These are phyloP conservation scores for Fusarium sp. DNA, from an alignment of 2,329 filamentous ascomycete species.

Conservation along the genomic window DNA sequence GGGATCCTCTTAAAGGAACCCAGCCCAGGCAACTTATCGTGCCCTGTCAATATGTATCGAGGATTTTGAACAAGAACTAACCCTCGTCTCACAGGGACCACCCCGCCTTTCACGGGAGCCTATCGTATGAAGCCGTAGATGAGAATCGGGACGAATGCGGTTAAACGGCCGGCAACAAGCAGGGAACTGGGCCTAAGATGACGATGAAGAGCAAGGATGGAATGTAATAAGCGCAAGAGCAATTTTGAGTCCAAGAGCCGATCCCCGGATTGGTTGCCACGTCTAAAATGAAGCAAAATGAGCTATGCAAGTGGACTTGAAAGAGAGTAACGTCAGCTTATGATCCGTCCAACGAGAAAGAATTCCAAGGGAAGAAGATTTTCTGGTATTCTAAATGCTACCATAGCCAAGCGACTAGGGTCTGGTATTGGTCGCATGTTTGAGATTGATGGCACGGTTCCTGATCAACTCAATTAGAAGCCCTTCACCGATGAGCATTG, in stretches of 20 bases:
- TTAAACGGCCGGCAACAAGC: constrained; percentile 45
- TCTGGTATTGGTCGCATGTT: constrained; percentile 55
- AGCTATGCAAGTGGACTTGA: constrained; percentile 17
- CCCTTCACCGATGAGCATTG: constrained; percentile 20
- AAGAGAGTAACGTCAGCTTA: constrained; percentile 35
- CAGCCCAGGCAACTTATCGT: constrained; percentile 1
- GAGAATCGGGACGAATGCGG: constrained; percentile 45
- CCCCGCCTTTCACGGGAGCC: constrained; percentile 48
- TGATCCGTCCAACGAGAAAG: constrained; percentile 26
- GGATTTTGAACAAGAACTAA: constrained; percentile 38
- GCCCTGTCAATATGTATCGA: constrained; percentile 12
- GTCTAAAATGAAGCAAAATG: constrained; percentile 23
- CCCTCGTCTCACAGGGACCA: constrained; percentile 48
- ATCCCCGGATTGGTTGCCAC: constrained; percentile 40
- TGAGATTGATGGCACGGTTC: constrained; percentile 66
- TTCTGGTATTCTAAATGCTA: constrained; percentile 11
- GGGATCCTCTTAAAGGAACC: constrained; percentile 39
- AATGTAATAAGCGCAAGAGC: constrained; percentile 41
- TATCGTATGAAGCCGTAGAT: constrained; percentile 43
- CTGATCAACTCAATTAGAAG: constrained; percentile 34
- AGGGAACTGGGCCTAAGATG: constrained; percentile 44
- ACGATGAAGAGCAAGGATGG: constrained; percentile 44
- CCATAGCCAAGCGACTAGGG: background rate
- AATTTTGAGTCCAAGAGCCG: constrained; percentile 42
- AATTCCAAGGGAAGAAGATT: constrained; percentile 1